phyloP scores from a whole-genome alignment of 2,329 filamentous ascomycete species.

The Penicillium sp. region DNA sequence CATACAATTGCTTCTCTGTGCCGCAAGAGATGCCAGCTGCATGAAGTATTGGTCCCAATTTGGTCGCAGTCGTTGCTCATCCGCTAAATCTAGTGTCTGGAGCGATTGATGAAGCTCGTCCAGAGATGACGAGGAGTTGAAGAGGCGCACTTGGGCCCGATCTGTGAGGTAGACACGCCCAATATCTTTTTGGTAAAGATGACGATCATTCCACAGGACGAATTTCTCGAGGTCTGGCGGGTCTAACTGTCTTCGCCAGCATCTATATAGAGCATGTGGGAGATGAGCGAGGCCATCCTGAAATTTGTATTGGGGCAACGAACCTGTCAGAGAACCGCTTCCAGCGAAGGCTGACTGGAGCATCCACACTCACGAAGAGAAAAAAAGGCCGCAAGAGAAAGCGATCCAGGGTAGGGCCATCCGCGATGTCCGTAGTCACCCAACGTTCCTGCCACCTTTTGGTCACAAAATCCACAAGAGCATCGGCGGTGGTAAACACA shows the following conservation, averaged over 20 bases:
- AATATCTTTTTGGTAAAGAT: slow-evolving; percentile 67
- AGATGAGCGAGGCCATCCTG: not conserved
- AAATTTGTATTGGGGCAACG: slow-evolving; percentile 1
- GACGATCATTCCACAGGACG: slow-evolving; percentile 65
- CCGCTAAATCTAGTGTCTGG: slow-evolving; percentile 70
- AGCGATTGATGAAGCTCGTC: slow-evolving; percentile 72
- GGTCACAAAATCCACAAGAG: slow-evolving; percentile 82
- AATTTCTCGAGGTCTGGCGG: slow-evolving; percentile 60
- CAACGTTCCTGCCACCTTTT: slow-evolving; percentile 78
- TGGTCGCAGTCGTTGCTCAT: slow-evolving; percentile 77
- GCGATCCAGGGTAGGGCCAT: slow-evolving; percentile 70
- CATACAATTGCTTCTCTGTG: slow-evolving; percentile 95
- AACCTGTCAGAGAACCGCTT: slow-evolving; percentile 66
- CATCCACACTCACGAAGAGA: slow-evolving; percentile 86
- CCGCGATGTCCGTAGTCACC: slow-evolving; percentile 81
- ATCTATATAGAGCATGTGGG: slow-evolving; percentile 41
- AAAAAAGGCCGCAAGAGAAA: slow-evolving; percentile 85
- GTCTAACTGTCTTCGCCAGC: slow-evolving; percentile 47
- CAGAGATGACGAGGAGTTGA: slow-evolving; percentile 78
- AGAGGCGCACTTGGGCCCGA: slow-evolving; percentile 76
- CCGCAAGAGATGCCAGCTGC: slow-evolving; percentile 88
- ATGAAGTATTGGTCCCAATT: slow-evolving; percentile 99
- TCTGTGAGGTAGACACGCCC: slow-evolving; percentile 77
- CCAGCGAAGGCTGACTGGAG: slow-evolving; percentile 82
- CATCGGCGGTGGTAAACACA: slow-evolving; percentile 63